These are phyloP conservation scores for Penicillium coprophilum DNA, from an alignment of 495 filamentous ascomycete genomes.

Conservation along the genomic window DNA sequence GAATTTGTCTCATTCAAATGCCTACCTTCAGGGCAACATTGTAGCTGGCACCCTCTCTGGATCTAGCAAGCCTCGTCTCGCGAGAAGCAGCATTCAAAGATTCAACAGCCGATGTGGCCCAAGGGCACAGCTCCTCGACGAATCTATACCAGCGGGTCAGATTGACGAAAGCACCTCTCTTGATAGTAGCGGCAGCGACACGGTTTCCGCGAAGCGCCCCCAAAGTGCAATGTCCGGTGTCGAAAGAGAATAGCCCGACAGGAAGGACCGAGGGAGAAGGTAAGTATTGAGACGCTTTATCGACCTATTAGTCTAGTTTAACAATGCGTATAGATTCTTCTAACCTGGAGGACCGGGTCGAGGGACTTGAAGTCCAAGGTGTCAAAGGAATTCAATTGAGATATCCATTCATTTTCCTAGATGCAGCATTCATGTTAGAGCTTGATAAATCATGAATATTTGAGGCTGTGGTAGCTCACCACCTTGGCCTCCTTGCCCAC, in stretches of 20 bases:
- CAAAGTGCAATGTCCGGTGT: conserved; percentile 80
- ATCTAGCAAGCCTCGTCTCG: conserved; percentile 67
- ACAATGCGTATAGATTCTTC: no score
- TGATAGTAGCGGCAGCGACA: conserved; percentile 76
- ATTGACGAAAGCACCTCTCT: conserved; percentile 73
- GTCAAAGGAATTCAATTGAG: conserved; percentile 50
- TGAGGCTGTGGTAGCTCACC: conserved; percentile 26
- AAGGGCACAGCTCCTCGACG: conserved; percentile 76
- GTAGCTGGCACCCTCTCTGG: conserved; percentile 84
- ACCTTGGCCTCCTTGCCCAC: conserved; percentile 46
- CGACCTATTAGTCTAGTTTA: no score
- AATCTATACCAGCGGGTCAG: conserved; percentile 86
- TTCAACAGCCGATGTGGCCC: conserved; percentile 49
- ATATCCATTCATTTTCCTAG: conserved; percentile 58
- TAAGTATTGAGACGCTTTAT: conserved; percentile 73
- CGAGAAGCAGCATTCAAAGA: conserved; percentile 57
- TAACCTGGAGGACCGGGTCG: conserved; percentile 58
- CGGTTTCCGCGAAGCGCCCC: conserved; percentile 80
- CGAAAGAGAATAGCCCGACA: conserved; percentile 77
- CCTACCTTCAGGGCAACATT: conserved; percentile 66
- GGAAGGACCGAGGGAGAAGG: conserved; percentile 78
- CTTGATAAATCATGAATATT: neutral
- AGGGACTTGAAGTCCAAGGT: conserved; percentile 75
- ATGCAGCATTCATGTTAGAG: no score
- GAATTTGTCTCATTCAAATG: no score